Base-by-base conservation (phyloP, 2,329 filamentous ascomycete genomes). In the Pseudogymnoascus sp. region DNA sequence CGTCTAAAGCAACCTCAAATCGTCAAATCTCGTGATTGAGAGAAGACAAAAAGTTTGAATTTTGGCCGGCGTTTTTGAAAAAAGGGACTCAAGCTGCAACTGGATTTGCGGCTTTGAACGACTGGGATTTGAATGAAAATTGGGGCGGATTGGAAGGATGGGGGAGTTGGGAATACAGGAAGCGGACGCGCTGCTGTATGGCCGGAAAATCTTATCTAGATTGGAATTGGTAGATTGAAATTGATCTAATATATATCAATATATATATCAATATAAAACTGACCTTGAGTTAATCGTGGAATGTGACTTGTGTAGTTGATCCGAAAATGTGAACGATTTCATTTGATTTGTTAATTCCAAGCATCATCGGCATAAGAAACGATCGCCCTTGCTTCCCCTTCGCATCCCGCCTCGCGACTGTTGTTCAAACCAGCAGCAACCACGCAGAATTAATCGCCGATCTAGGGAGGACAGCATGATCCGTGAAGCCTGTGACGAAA, bases 131-230 rank as follows among this genome's bases (percentile, higher is more conserved):
- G 4, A 11, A 57, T 31, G n/a, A 33, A 33, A 57, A 57, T 33
- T 21, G n/a, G 23, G 28, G 19, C n/a, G 50, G 28, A 33, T 57
- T 33, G 9, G 28, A 33, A 13, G 28, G 50, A n/a, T 33, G n/a
- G 50, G n/a, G 50, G 50, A 57, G 50, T 57, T 57, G 50, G 50
- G 50, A 57, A 57, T 57, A 57, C 50, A 57, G 50, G n/a, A 57
- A 33, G 50, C 28, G 28, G 28, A 57, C 50, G 28, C 50, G 50
- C 50, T 57, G 50, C 50, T 57, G 50, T 57, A 57, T 57, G 50
- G 50, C 50, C 28, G 28, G 50, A 57, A 31, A 57, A 57, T 31
- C 47, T 11, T 31, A 57, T 57, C 50, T 57, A 15, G 50, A 57
- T 33, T 33, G 47, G 26, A 31, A 53, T 53, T 31, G 26, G 31